phyloP scores from a whole-genome alignment of 1,284 basidiomycete species.

The Coniophora puteana region DNA sequence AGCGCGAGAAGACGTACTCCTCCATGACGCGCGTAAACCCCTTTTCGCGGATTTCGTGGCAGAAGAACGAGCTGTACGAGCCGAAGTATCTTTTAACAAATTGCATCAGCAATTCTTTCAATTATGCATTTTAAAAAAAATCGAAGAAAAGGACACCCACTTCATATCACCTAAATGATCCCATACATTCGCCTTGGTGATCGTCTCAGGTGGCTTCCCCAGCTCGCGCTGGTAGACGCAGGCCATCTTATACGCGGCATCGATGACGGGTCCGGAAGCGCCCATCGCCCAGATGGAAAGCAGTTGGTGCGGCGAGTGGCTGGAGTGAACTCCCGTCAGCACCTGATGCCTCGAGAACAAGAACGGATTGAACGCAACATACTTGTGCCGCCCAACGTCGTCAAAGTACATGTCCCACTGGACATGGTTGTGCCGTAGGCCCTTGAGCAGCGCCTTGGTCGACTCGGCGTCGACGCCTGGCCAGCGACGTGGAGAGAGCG shows the following conservation, averaged over 20 bases:
- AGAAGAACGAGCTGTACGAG: slow-evolving; percentile 32
- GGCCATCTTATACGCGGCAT: slow-evolving; percentile 34
- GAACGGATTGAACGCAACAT: slow-evolving; percentile 13
- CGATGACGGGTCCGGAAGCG: slow-evolving; percentile 32
- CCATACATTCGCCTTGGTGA: slow-evolving; percentile 33
- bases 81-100: slow-evolving; percentile 26
- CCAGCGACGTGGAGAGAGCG: slow-evolving; percentile 15
- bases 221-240: slow-evolving; percentile 29
- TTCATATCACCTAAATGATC: slow-evolving; percentile 39
- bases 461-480: slow-evolving; percentile 26
- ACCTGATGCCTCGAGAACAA: no score
- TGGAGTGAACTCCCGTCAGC: slow-evolving; percentile 12
- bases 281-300: slow-evolving; percentile 41
- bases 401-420: slow-evolving; percentile 45
- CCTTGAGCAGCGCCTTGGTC: slow-evolving; percentile 27
- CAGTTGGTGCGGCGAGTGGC: slow-evolving; percentile 41
- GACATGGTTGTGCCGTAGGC: slow-evolving; percentile 39
- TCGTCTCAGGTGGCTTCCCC: slow-evolving; percentile 29
- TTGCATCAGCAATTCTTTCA: not conserved
- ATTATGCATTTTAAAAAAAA: not conserved
- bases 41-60: slow-evolving; percentile 25
- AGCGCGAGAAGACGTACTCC: slow-evolving; percentile 12
- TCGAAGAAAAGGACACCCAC: slow-evolving; percentile 19
- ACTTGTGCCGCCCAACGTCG: slow-evolving; percentile 26
- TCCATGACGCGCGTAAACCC: slow-evolving; percentile 21